These are phyloP conservation scores for Yamadazyma taylorii DNA, from an alignment of 1,139 yeast genomes.

Conservation along the genomic window DNA sequence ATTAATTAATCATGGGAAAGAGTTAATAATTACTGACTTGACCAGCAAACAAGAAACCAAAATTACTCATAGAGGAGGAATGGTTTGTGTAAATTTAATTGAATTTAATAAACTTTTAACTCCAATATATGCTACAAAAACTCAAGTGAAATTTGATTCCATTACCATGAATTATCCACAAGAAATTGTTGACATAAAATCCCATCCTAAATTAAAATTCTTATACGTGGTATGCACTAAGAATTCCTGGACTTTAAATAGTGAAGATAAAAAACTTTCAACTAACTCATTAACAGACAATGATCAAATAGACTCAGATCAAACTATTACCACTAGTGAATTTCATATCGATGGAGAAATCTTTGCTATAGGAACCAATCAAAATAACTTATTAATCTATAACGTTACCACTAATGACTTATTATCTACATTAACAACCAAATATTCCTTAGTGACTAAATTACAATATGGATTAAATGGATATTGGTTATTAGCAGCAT, in stretches of 20 bases:
- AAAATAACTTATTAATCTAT: conserved; percentile 41
- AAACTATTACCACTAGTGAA: conserved; percentile 29
- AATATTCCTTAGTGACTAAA: conserved; percentile 28
- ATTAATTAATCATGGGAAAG: conserved; percentile 23
- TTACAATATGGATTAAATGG: conserved; percentile 67
- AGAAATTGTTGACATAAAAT: conserved; percentile 22
- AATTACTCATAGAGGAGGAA: conserved; percentile 17
- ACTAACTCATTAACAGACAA: not conserved
- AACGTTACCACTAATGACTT: conserved; percentile 42
- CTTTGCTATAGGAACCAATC: conserved; percentile 45
- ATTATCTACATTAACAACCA: conserved; percentile 37
- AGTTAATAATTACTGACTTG: conserved; percentile 23
- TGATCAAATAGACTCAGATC: conserved; percentile 6
- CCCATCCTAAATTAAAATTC: conserved; percentile 22
- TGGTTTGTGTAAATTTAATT: conserved; percentile 18
- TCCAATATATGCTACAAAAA: conserved; percentile 23
- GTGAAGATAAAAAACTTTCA: conserved; percentile 7
- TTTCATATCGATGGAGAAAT: conserved; percentile 70
- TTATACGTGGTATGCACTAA: conserved; percentile 11
- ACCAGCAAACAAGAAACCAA: conserved; percentile 13
- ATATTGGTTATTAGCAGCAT: conserved; percentile 54
- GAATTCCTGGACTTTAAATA: conserved; percentile 10
- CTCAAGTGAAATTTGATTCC: conserved; percentile 18
- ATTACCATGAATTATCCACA: conserved; percentile 11
- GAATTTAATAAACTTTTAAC: conserved; percentile 11